These are phyloP conservation scores for Leishmania aethiopica DNA, from an alignment of 208 protist genomes.

Conservation along the genomic window DNA sequence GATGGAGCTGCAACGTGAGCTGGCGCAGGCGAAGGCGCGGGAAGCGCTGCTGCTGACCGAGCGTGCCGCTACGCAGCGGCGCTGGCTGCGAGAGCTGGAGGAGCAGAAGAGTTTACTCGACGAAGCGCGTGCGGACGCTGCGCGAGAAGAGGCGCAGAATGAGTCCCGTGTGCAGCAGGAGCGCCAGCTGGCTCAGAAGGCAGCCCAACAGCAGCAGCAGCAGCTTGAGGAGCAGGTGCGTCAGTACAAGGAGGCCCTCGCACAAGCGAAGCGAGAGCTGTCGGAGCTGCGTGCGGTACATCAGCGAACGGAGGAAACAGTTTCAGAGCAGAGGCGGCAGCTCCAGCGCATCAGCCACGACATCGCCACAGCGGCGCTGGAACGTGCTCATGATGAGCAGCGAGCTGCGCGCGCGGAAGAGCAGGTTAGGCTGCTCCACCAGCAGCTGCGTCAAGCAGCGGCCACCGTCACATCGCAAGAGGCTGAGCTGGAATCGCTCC, in stretches of 20 bases:
- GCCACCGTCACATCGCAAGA: slow-evolving; percentile 17
- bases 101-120: slow-evolving; percentile 28
- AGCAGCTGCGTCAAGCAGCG: slow-evolving; percentile 19
- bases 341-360: slow-evolving; percentile 18
- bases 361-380: slow-evolving; percentile 22
- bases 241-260: slow-evolving; percentile 13
- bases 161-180: slow-evolving; percentile 4
- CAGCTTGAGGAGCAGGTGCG: slow-evolving; percentile 16
- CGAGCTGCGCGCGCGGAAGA: slow-evolving; percentile 10
- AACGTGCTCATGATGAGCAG: slow-evolving; percentile 22
- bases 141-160: slow-evolving; percentile 1
- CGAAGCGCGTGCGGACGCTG: slow-evolving; percentile 2
- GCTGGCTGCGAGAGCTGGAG: slow-evolving; percentile 27
- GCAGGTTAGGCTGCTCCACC: slow-evolving; percentile 3
- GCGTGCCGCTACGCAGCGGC: slow-evolving; percentile 10
- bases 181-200: background rate
- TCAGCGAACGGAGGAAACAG: slow-evolving; percentile 26
- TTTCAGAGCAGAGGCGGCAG: slow-evolving; percentile 21
- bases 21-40: slow-evolving; percentile 7
- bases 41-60: slow-evolving; percentile 20
- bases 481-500: slow-evolving; percentile 18
- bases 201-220: slow-evolving; percentile 17
- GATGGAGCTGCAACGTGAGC: slow-evolving; percentile 7
- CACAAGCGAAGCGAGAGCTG: slow-evolving; percentile 19
- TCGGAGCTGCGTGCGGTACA: slow-evolving; percentile 32